These are phyloP conservation scores for Collybiopsis confluens DNA, from an alignment of 768 basidiomycete species.

Conservation along the genomic window DNA sequence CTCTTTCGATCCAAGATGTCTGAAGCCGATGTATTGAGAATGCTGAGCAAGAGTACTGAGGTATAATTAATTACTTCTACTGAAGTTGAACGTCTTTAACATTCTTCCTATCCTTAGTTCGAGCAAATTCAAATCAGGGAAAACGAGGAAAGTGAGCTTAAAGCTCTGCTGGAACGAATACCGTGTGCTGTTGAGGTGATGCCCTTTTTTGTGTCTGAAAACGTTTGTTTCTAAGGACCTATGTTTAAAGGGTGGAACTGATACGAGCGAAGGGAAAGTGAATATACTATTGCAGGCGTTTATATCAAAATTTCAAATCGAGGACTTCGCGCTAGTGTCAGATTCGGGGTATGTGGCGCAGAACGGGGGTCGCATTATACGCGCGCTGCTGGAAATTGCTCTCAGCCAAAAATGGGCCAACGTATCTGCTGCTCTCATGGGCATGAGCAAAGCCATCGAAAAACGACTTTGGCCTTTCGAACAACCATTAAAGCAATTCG, in stretches of 20 bases:
- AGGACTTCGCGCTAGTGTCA: constrained; percentile 95
- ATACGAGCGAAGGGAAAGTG: constrained; percentile 71
- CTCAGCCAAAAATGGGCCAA: constrained; percentile 91
- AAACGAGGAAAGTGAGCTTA: constrained; percentile 80
- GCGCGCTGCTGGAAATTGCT: constrained; percentile 93
- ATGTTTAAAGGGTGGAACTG: constrained; percentile 50
- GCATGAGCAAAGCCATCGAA: constrained; percentile 90
- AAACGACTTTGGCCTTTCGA: constrained; percentile 93
- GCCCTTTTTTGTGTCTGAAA: not conserved
- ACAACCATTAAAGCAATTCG: constrained; percentile 82
- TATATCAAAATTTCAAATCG: constrained; percentile 75
- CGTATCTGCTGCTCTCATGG: constrained; percentile 74
- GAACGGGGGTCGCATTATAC: constrained; percentile 89
- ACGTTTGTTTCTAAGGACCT: not conserved
- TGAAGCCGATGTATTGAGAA: constrained; percentile 84
- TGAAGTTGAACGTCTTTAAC: not conserved
- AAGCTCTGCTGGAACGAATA: constrained; percentile 56
- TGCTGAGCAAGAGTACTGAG: constrained; percentile 91
- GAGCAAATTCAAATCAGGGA: constrained; percentile 94
- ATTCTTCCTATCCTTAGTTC: constrained; percentile 53
- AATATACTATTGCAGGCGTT: constrained; percentile 91
- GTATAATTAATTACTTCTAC: constrained; percentile 32
- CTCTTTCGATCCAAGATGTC: constrained; percentile 79
- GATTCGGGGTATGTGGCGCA: constrained; percentile 93
- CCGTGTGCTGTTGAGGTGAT: constrained; percentile 81